These are phyloP conservation scores for Beauveria scarabaeidicola DNA, from an alignment of 2,329 filamentous ascomycete species.

Conservation along the genomic window DNA sequence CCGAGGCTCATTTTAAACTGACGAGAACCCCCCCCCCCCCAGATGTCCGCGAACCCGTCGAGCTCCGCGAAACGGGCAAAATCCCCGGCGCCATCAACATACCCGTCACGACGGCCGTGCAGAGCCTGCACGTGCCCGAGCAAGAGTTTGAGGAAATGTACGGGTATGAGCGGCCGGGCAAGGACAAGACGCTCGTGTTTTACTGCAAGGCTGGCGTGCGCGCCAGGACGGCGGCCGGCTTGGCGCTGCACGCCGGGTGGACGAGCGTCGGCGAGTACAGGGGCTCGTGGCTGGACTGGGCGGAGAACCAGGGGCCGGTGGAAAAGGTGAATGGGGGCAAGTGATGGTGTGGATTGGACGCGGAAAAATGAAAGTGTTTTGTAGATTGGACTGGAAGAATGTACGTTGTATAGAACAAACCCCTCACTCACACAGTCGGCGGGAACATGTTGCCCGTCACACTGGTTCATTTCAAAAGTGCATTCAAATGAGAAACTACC, in stretches of 20 bases:
- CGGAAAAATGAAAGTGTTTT: neutral
- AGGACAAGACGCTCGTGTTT: constrained; percentile 59
- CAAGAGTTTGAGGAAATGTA: constrained; percentile 80
- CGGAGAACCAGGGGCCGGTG: constrained; percentile 55
- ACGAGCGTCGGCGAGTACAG: constrained; percentile 60
- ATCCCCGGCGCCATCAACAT: constrained; percentile 82
- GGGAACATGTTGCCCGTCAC: neutral
- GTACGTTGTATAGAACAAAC: neutral
- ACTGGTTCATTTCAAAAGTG: neutral
- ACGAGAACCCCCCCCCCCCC: neutral
- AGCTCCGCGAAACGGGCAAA: constrained; percentile 53
- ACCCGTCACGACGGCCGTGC: constrained; percentile 66
- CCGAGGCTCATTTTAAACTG: neutral
- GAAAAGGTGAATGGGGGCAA: constrained; percentile 19
- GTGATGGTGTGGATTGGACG: neutral
- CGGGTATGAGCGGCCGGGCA: constrained; percentile 61
- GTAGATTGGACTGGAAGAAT: neutral
- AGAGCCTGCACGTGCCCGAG: constrained; percentile 65
- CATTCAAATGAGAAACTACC: neutral
- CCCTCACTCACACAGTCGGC: neutral
- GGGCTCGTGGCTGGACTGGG: constrained; percentile 80
- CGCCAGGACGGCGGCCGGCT: constrained; percentile 63
- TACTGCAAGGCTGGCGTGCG: constrained; percentile 92
- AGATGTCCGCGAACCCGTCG: constrained; percentile 67
- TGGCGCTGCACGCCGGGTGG: constrained; percentile 75